Conservation (phyloP, 2,329 filamentous ascomycete species). For the Fonsecaea pedrosoi region DNA sequence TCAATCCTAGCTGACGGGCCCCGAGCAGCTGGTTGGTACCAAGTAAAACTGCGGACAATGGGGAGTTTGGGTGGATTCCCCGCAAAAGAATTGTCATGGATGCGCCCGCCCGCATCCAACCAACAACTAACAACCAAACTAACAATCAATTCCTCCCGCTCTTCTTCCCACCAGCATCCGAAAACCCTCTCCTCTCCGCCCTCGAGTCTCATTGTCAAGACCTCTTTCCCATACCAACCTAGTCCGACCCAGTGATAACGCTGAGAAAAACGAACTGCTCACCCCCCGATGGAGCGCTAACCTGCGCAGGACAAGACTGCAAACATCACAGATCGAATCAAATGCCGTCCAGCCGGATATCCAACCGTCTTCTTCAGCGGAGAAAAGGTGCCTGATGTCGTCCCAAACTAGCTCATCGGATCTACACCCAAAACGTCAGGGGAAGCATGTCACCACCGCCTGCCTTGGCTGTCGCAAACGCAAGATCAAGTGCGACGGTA, state of each 20-base stretch:
- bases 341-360: not conserved
- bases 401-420: constrained; percentile 5
- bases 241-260: too few species aligned
- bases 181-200: not conserved
- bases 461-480: constrained; percentile 39
- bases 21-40: not conserved
- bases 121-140: not conserved
- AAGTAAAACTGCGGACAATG: not conserved
- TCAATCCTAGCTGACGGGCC: not conserved
- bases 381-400: constrained; percentile 15
- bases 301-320: not conserved
- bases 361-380: not conserved
- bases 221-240: not conserved
- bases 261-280: not conserved
- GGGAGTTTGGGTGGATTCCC: constrained; percentile 6
- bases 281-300: not conserved
- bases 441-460: constrained; percentile 33
- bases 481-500: constrained; percentile 41
- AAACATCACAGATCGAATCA: not conserved
- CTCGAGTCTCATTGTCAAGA: not conserved
- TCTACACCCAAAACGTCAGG: constrained; percentile 18
- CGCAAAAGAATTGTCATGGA: constrained; percentile 4
- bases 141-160: not conserved
- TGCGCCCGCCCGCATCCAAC: not conserved
- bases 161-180: not conserved